Evolutionary conservation across 352 stramenopile genomes (phyloP), one percentile per base, ranked within the genome.

Genomic region (Phytophthora cactorum): DNA sequence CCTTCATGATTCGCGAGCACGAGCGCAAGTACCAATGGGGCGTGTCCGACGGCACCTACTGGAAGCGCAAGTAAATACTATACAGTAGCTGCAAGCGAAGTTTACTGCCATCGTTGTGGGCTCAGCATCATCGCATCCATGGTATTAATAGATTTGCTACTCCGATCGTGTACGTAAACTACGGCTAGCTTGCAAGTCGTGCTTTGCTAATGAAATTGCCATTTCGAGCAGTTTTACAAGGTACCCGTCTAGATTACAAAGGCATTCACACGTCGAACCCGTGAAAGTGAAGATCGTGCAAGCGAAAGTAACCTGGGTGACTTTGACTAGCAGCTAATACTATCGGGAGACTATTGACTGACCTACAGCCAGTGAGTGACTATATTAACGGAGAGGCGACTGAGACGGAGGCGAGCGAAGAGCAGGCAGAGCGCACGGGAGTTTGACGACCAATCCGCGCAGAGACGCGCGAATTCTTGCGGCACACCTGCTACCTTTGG

Each of bases 1-100:
- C 93, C 27, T 97, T 98, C 61, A 79, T 98, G 59, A 97, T 98
- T 63, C 87, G 93, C 53, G 93, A 98, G 61, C 93, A 98, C 74
- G 81, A 85, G 59, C 85, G 93, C 70, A 98, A 98, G 77, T 98
- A 90, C 69, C 93, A 98, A 68, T 97, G 83, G 75, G 92, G 90
- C 32, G 89, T 97, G 46, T 97, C 91, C 22, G 86, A 97, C 60
- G 84, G 86, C 54, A 95, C 81, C 22, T 92, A 92, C 61, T 97
- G 90, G 91, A 82, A 81, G 52, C 86, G 86, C 72, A 91, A 93
- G 61, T 88, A 64, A 66, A 39, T 39, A 39, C 6, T 22, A 22
- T 22, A 22, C 22, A 22, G 22, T 22, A 22, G 22, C 22, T 22
- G 22, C 22, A 22, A 22, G 22, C 22, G 22, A 22, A 22, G 22